phyloP scores from a whole-genome alignment of 2,329 filamentous ascomycete species.

The Stemphylium beticola region DNA sequence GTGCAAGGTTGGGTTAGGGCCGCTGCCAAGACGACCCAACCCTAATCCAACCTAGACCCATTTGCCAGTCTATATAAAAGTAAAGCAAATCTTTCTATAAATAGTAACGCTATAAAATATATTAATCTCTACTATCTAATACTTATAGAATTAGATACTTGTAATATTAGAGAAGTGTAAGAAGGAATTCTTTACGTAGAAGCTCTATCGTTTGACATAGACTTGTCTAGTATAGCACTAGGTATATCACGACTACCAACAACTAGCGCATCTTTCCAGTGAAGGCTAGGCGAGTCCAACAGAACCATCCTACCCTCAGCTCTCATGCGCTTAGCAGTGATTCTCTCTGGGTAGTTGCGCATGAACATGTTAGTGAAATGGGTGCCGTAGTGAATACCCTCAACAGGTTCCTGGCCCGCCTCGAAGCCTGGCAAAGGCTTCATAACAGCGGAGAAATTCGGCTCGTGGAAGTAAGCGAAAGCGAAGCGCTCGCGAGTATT shows the following conservation, averaged over 20 bases:
- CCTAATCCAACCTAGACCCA: too few relatives aligned
- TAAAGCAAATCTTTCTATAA: too few relatives aligned
- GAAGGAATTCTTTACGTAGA: too few relatives aligned
- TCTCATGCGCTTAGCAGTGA: slow-evolving; percentile 7
- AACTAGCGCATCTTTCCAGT: not conserved
- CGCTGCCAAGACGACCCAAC: too few relatives aligned
- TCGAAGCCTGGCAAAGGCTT: slow-evolving; percentile 10
- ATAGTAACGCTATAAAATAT: too few relatives aligned
- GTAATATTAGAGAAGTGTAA: too few relatives aligned
- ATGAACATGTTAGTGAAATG: slow-evolving; percentile 19
- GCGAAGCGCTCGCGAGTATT: slow-evolving; percentile 16
- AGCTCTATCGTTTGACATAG: too few relatives aligned
- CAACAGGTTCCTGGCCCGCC: slow-evolving; percentile 2
- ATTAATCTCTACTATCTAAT: too few relatives aligned
- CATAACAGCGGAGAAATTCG: slow-evolving; percentile 15
- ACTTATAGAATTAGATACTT: too few relatives aligned
- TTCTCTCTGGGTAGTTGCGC: slow-evolving; percentile 13
- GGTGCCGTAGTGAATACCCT: slow-evolving; percentile 13
- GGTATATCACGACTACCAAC: not conserved
- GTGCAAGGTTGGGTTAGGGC: too few relatives aligned
- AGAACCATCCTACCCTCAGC: slow-evolving; percentile 9
- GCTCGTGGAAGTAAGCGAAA: slow-evolving; percentile 16
- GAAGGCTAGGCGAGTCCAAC: slow-evolving; percentile 5
- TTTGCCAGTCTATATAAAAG: too few relatives aligned
- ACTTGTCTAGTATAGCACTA: not conserved